These are phyloP conservation scores for Penicillium taxi DNA, from an alignment of 495 filamentous ascomycete species.

Conservation along the genomic window DNA sequence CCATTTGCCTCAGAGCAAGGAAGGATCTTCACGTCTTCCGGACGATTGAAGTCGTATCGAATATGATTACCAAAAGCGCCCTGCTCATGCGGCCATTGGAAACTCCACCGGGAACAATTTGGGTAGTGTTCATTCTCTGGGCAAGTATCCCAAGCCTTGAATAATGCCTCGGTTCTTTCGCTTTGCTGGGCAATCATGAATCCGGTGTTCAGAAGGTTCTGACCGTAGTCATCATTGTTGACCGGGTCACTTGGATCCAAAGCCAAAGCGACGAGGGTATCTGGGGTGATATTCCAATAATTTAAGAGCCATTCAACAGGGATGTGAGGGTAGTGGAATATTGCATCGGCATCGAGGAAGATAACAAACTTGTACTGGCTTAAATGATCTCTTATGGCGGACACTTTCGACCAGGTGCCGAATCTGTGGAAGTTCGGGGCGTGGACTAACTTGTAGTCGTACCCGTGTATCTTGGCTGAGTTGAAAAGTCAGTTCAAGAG, in stretches of 20 bases:
- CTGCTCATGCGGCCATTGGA: slow-evolving; percentile 32
- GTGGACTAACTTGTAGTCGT: slow-evolving; percentile 45
- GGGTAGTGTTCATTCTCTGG: slow-evolving; percentile 20
- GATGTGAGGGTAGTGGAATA: slow-evolving; percentile 40
- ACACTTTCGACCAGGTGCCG: slow-evolving; percentile 44
- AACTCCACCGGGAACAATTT: slow-evolving; percentile 24
- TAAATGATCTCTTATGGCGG: slow-evolving; percentile 37
- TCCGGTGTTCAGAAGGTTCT: slow-evolving; percentile 31
- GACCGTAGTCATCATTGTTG: slow-evolving; percentile 24
- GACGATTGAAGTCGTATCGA: slow-evolving; percentile 25
- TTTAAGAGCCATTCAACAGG: slow-evolving; percentile 49
- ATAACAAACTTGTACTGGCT: slow-evolving; percentile 41
- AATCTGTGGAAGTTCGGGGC: slow-evolving; percentile 10
- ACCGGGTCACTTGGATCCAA: slow-evolving; percentile 25
- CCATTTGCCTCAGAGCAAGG: slow-evolving; percentile 33
- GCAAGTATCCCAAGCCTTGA: slow-evolving; percentile 31
- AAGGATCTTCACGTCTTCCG: slow-evolving; percentile 29
- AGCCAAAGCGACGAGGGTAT: slow-evolving; percentile 40
- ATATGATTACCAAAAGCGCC: slow-evolving; percentile 30
- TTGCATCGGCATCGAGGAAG: slow-evolving; percentile 44
- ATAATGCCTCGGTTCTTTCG: slow-evolving; percentile 27
- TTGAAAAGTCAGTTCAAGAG: background rate
- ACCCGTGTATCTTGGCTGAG: slow-evolving; percentile 43
- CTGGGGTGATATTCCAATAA: slow-evolving; percentile 40
- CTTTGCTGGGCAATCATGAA: slow-evolving; percentile 33